A percentile compares a stretch with the other conserved stretches of the same genome.
phyloP scores from a whole-genome alignment of 495 filamentous ascomycete species.

The Penicillium chermesinum region DNA sequence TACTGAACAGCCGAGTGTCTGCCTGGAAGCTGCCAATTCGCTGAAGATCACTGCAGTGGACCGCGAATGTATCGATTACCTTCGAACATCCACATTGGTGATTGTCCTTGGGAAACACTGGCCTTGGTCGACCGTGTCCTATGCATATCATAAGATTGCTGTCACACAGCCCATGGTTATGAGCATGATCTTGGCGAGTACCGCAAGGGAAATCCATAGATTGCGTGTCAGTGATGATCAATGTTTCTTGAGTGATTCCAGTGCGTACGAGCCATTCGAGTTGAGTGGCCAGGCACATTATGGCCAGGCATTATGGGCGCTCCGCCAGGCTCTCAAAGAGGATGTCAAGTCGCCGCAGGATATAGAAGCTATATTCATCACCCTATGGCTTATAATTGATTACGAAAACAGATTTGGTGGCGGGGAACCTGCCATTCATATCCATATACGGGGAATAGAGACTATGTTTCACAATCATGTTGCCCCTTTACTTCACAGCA shows the following conservation, averaged over 20 bases:
- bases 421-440: slow-evolving; percentile 27
- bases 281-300: slow-evolving; percentile 25
- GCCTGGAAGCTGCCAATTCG: slow-evolving; percentile 27
- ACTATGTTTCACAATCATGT: slow-evolving; percentile 28
- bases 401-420: slow-evolving; percentile 34
- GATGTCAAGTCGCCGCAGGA: slow-evolving; percentile 25
- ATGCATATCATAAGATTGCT: slow-evolving; percentile 29
- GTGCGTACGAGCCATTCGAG: slow-evolving; percentile 14
- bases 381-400: slow-evolving; percentile 33
- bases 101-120: slow-evolving; percentile 32
- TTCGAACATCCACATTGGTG: slow-evolving; percentile 29
- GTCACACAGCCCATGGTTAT: slow-evolving; percentile 31
- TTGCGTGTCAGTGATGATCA: slow-evolving; percentile 18
- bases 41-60: slow-evolving; percentile 25
- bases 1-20: not conserved
- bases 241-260: slow-evolving; percentile 1
- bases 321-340: slow-evolving; percentile 26
- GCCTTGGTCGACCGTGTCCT: slow-evolving; percentile 32
- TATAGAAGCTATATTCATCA: slow-evolving; percentile 32
- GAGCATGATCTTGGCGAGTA: slow-evolving; percentile 33
- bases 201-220: slow-evolving; percentile 27
- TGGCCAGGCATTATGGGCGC: slow-evolving; percentile 26
- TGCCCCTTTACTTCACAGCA: slow-evolving; percentile 21
- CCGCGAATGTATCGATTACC: slow-evolving; percentile 24
- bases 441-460: slow-evolving; percentile 30